phyloP scores from a whole-genome alignment of 1,284 basidiomycete species.

The Leccinum pallidistipes region DNA sequence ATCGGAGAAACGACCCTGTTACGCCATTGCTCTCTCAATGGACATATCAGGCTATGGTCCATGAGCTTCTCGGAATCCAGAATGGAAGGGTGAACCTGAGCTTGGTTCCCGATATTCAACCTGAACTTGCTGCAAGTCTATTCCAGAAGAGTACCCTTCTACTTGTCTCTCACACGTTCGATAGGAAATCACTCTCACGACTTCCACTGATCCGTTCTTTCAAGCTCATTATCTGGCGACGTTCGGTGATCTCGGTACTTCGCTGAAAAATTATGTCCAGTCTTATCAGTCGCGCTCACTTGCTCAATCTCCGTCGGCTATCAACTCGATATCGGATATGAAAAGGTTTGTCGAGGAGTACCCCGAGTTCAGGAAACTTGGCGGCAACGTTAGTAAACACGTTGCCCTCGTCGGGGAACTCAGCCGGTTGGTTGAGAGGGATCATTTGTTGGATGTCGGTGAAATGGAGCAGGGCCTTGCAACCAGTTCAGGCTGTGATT shows the following conservation, averaged over 20 bases:
- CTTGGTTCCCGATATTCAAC: slow-evolving; percentile 82
- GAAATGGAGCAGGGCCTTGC: slow-evolving; percentile 98
- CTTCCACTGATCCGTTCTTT: slow-evolving; percentile 94
- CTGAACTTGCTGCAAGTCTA: slow-evolving; percentile 77
- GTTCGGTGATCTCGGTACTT: slow-evolving; percentile 95
- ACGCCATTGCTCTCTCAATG: slow-evolving; percentile 97
- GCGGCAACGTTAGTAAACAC: slow-evolving; percentile 98
- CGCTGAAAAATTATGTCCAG: slow-evolving; percentile 91
- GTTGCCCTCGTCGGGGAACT: slow-evolving; percentile 96
- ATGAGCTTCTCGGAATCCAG: slow-evolving; percentile 91
- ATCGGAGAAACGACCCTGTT: slow-evolving; percentile 96
- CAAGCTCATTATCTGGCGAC: slow-evolving; percentile 90
- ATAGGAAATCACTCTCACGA: slow-evolving; percentile 93
- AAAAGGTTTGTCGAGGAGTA: slow-evolving; percentile 98
- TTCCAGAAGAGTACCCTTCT: slow-evolving; percentile 4
- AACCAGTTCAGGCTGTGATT: slow-evolving; percentile 87
- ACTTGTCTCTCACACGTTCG: slow-evolving; percentile 12
- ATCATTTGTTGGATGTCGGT: slow-evolving; percentile 86
- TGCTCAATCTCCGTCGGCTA: slow-evolving; percentile 74
- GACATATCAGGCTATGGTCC: slow-evolving; percentile 99
- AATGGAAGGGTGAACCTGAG: slow-evolving; percentile 91
- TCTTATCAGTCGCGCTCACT: slow-evolving; percentile 90
- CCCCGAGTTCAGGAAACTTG: slow-evolving; percentile 94
- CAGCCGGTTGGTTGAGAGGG: slow-evolving; percentile 84
- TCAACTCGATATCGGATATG: slow-evolving; percentile 98